Evolutionary conservation across 2,329 filamentous ascomycete species (phyloP), one percentile per base, ranked within the genome.

Genomic region (Emydomyces testavorans): DNA sequence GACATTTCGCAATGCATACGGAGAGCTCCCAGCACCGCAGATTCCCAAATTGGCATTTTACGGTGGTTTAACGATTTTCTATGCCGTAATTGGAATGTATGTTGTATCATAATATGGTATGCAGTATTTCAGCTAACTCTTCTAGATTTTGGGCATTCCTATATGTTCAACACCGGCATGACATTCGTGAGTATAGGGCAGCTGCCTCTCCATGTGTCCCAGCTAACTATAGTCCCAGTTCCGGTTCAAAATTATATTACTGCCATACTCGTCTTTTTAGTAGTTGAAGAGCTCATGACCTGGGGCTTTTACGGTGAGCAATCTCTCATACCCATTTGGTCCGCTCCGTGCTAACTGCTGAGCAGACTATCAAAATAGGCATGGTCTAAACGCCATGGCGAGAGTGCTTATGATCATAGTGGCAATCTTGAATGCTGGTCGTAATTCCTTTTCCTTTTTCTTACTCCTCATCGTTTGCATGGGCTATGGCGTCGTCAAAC

Each of bases 211-310:
- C 15, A 11, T 28, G 10, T 29, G 2, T 7, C n/a, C 18, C 13
- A 46, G 56, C 65, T 75, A 57, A 72, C 52, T 6, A 20, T 21
- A 6, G 16, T 36, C 46, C 5, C 52, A 85, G 80, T 98, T 60
- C 83, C 93, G 13, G 92, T 98, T 1, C 92, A 98, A 67, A 98
- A 98, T 65, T 98, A 98, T 66, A 96, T 98, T 58, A 98, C 92
- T 0, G 90, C 92, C 7, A 98, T 96, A 52, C 73, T 98, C 42
- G 79, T 92, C 45, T 98, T 98, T 69, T 71, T 98, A 36, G 86
- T 96, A 13, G 69, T 96, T 13, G 92, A 98, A 65, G 94, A 96
- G 81, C 73, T 96, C 60, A 89, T 96, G 78, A 98, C 92, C 1
- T 98, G 92, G 92, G 88, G 87, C 36, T 98, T 94, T 71, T 98